Base-by-base conservation (phyloP, 352 stramenopile species). In the Pythium plurisporium region DNA sequence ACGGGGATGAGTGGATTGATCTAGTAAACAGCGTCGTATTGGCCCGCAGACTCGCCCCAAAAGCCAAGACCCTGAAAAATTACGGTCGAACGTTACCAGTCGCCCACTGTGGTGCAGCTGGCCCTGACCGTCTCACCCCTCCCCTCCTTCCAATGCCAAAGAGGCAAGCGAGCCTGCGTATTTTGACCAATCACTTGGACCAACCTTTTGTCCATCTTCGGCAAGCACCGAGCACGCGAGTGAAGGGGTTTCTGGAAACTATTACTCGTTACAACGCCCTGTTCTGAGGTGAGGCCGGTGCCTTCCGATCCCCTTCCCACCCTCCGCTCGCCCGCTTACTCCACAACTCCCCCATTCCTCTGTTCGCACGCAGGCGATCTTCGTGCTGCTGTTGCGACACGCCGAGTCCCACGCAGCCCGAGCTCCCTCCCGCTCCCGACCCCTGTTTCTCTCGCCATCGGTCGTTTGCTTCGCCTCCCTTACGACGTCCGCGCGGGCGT, bases 171-270 rank as follows among this genome's bases (percentile, higher is more conserved):
- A n/a, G n/a, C n/a, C n/a, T n/a, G 33, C 15, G 33, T n/a, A 49
- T 49, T 49, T 49, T 49, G 26, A 49, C 42, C 42, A 49, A 49
- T 49, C 5, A 49, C 41, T 31, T 14, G 15, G 5, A 9, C 25
- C 10, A n/a, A 5, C 8, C 4, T 11, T 23, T 36, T 49, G 42
- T 49, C 42, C 42, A 49, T 34, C 42, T 49, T 49, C 25, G 26
- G 42, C 23, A 49, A 49, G 42, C 42, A 49, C 42, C n/a, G 14
- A 22, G 38, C 38, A 44, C 6, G 8, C n/a, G 38, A 23, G 38
- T 44, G 38, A 17, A 44, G 42, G 1, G 10, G 5, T 49, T 49
- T 23, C 23, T n/a, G 41, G 42, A 49, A 36, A 10, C 29, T 47
- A 47, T 22, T 22, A 22, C 22, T 23, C 11, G 26, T 5, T 7